These are phyloP conservation scores for Suillus subalutaceus DNA, from an alignment of 768 basidiomycete species.

Conservation along the genomic window DNA sequence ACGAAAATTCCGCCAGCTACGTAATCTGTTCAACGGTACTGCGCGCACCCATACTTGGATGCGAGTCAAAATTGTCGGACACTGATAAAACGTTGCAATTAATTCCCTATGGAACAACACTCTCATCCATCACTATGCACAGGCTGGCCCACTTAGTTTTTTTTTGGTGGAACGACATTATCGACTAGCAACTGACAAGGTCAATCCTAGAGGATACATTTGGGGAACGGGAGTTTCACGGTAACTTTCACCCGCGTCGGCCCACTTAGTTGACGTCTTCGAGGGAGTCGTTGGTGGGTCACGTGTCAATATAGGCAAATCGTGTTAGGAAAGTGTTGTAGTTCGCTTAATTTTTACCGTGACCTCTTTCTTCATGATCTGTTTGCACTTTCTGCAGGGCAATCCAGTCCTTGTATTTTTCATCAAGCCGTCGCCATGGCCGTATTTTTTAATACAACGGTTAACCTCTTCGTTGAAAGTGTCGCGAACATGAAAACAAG, in stretches of 20 bases:
- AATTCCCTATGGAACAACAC: background rate
- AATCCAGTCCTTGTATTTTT: constrained; percentile 5
- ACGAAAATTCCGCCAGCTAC: too few species aligned
- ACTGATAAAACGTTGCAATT: background rate
- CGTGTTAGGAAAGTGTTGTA: constrained; percentile 1
- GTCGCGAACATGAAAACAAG: constrained; percentile 21
- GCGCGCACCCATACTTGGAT: too few species aligned
- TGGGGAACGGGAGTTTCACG: too few species aligned
- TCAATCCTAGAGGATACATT: too few species aligned
- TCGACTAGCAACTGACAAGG: too few species aligned
- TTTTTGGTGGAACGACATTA: too few species aligned
- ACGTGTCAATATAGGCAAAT: background rate
- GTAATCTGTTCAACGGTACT: background rate
- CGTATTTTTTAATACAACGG: background rate
- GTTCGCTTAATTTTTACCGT: background rate
- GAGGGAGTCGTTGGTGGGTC: background rate
- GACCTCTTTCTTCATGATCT: background rate
- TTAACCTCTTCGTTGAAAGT: background rate
- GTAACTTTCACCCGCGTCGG: too few species aligned
- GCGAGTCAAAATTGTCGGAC: too few species aligned
- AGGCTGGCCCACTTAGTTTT: background rate
- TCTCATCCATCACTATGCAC: background rate
- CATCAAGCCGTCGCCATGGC: background rate
- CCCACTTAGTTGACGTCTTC: too few species aligned
- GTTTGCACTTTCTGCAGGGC: background rate